These are phyloP conservation scores for Proliferodiscus dingleyae DNA, from an alignment of 2,329 filamentous ascomycete species.

Conservation along the genomic window DNA sequence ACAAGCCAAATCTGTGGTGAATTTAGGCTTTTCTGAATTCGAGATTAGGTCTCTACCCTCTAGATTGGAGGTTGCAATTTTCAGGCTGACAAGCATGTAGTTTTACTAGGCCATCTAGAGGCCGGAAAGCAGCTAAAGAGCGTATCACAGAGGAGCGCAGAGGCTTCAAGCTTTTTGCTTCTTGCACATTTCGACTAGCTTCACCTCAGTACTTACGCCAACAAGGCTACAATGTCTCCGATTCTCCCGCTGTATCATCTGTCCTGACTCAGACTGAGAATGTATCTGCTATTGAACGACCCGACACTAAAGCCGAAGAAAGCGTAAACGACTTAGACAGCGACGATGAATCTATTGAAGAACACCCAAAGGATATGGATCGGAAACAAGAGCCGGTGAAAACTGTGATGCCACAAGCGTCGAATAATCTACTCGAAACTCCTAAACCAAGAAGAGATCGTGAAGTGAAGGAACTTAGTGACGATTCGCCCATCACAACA, in stretches of 20 bases:
- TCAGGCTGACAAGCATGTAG: conserved; percentile 1
- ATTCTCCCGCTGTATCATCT: background rate
- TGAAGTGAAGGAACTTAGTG: no score
- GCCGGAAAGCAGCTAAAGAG: conserved; percentile 6
- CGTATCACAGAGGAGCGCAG: conserved; percentile 10
- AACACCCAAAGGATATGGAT: no score
- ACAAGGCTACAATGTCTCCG: conserved; percentile 12
- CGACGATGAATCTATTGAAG: no score
- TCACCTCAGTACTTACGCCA: conserved; percentile 11
- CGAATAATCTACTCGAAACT: no score
- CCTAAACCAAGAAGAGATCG: no score
- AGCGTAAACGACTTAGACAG: no score
- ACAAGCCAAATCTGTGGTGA: conserved; percentile 1
- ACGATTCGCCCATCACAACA: no score
- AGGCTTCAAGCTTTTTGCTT: conserved; percentile 16
- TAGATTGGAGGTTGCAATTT: background rate
- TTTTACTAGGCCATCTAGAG: conserved; percentile 8
- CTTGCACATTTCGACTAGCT: conserved; percentile 15
- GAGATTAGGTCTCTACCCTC: conserved; percentile 17
- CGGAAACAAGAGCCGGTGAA: no score
- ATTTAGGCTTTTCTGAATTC: conserved; percentile 12
- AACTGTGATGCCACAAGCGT: no score
- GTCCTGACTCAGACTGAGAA: background rate
- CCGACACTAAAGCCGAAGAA: no score
- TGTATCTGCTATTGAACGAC: background rate